These are phyloP conservation scores for Chlorella vulgaris DNA, from an alignment of 139 green algal species.

Conservation along the genomic window DNA sequence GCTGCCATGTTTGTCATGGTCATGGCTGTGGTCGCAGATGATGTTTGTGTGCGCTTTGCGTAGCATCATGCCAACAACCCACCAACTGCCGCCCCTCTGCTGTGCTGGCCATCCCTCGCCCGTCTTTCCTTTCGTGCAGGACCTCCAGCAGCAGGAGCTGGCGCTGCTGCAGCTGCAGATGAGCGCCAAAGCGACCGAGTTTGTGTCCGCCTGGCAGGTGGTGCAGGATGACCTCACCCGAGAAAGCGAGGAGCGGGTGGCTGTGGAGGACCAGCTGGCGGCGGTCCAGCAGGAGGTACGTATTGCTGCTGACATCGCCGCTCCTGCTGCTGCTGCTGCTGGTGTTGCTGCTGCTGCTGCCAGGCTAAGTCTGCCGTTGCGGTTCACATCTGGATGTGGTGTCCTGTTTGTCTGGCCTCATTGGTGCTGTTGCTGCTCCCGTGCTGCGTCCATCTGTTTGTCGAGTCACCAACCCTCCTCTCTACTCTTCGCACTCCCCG, in stretches of 20 bases:
- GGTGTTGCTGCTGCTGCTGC: background rate
- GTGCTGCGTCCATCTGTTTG: background rate
- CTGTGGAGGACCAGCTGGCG: background rate
- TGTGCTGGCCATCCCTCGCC: background rate
- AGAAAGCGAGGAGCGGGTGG: background rate
- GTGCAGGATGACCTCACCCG: conserved; percentile 1
- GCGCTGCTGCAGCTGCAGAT: conserved; percentile 21
- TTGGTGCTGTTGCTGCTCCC: no score
- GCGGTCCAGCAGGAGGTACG: background rate
- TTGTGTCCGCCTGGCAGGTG: background rate
- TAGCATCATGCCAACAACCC: background rate
- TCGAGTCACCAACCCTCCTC: background rate
- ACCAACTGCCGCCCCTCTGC: background rate
- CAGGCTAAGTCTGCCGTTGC: background rate
- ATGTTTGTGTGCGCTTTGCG: no score
- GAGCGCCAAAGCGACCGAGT: conserved; percentile 1
- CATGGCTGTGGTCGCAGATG: no score
- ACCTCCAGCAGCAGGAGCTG: conserved; percentile 22
- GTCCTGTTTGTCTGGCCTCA: background rate
- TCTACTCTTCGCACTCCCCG: background rate
- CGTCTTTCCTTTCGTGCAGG: background rate
- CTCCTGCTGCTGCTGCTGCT: background rate
- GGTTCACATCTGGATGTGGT: background rate
- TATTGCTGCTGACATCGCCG: no score
- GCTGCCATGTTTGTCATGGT: no score